These are phyloP conservation scores for Plasmodium coatneyi DNA, from an alignment of 169 alveolate genomes.

Conservation along the genomic window DNA sequence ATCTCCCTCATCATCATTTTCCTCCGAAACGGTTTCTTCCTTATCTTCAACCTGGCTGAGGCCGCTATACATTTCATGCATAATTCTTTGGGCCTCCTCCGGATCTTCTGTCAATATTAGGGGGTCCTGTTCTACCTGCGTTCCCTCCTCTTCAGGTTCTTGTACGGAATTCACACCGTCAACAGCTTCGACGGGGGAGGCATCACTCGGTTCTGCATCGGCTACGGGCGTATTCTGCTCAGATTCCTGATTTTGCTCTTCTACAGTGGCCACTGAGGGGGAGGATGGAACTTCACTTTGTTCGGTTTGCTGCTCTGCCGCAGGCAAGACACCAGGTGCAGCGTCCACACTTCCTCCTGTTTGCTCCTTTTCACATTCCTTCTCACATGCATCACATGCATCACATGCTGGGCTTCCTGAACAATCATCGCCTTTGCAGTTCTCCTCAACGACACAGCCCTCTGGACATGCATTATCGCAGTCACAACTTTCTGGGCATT, in stretches of 20 bases:
- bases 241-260: no score
- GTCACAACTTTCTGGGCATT: background rate
- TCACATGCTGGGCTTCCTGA: background rate
- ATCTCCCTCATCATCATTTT: background rate
- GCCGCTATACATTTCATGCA: background rate
- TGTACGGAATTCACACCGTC: no score
- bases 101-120: no score
- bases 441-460: background rate
- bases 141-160: no score
- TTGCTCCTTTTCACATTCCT: background rate
- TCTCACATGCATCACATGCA: background rate
- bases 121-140: no score
- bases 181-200: no score
- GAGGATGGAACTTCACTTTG: no score
- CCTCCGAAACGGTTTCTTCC: constrained; percentile 1
- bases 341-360: background rate
- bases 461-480: background rate
- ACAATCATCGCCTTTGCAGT: background rate
- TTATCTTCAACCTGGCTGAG: background rate
- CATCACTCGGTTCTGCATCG: no score
- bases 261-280: no score
- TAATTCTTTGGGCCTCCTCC: background rate
- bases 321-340: no score
- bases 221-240: no score
- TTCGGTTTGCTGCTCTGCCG: no score